Evolutionary conservation across 164 flowering plant species (phyloP).

Genomic region (Aristolochia fimbriata): DNA sequence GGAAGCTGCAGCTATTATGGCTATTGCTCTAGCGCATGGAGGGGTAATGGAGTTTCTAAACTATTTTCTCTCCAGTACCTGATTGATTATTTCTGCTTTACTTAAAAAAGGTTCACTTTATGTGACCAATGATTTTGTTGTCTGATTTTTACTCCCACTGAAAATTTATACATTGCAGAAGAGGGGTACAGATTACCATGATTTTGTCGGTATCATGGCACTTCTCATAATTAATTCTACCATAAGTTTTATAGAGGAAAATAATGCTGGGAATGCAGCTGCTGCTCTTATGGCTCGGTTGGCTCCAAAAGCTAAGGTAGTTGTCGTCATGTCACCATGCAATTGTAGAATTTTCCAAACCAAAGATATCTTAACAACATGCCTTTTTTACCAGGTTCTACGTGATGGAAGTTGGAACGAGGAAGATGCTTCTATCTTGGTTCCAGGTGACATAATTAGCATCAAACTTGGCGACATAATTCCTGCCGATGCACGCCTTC

Average conservation of each 20-base stretch:
- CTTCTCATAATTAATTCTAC: constrained; percentile 61
- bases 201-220: constrained; percentile 48
- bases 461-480: constrained; percentile 71
- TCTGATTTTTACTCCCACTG: neutral
- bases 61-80: neutral
- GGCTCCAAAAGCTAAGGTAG: constrained; percentile 78
- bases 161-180: constrained; percentile 19
- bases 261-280: constrained; percentile 82
- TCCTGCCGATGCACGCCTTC: constrained; percentile 84
- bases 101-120: too few species aligned
- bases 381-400: constrained; percentile 29
- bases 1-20: constrained; percentile 78
- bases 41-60: constrained; percentile 32
- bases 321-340: neutral
- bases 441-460: constrained; percentile 72
- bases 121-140: too few species aligned
- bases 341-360: too few species aligned
- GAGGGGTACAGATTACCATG: constrained; percentile 42
- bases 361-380: too few species aligned
- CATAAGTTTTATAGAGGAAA: constrained; percentile 73
- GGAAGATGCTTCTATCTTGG: constrained; percentile 60
- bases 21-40: constrained; percentile 69
- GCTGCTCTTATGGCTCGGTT: constrained; percentile 79
- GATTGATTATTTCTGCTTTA: too few species aligned
- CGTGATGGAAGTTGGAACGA: constrained; percentile 72